These are phyloP conservation scores for Bacidia rubella DNA, from an alignment of 495 filamentous ascomycete species.

Conservation along the genomic window DNA sequence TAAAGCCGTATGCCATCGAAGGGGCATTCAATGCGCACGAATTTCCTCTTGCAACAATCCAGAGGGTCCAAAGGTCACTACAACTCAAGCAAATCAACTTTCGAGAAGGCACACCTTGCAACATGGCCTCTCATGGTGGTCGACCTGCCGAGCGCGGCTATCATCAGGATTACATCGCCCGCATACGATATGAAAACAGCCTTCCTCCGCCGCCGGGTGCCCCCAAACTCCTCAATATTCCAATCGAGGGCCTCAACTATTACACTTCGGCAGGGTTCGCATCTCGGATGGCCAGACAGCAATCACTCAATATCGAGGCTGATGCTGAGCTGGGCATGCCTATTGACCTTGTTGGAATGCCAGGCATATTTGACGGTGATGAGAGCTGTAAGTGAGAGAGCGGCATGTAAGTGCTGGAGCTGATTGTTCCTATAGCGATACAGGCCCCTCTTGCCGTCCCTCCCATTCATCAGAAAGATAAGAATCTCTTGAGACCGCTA, in stretches of 20 bases:
- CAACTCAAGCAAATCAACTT: too few relatives aligned
- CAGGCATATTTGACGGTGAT: conserved; percentile 86
- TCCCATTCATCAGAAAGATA: conserved; percentile 66
- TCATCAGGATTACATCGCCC: conserved; percentile 92
- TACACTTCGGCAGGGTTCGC: conserved; percentile 83
- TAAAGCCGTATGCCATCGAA: too few relatives aligned
- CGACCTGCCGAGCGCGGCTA: conserved; percentile 48
- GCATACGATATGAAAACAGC: conserved; percentile 86
- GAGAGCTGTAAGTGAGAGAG: conserved; percentile 62
- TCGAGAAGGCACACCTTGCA: not conserved
- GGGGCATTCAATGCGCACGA: too few relatives aligned
- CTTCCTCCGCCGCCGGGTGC: conserved; percentile 86
- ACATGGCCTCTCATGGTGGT: conserved; percentile 12
- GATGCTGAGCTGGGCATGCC: conserved; percentile 98
- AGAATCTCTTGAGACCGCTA: conserved; percentile 63
- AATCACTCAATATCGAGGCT: conserved; percentile 89
- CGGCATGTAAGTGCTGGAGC: not conserved
- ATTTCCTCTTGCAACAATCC: too few relatives aligned
- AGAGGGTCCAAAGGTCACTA: too few relatives aligned
- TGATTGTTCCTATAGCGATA: conserved; percentile 46
- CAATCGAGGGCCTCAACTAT: conserved; percentile 74
- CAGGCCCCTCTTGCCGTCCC: conserved; percentile 57
- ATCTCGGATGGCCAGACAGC: conserved; percentile 72
- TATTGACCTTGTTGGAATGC: conserved; percentile 86
- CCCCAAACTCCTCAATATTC: conserved; percentile 92